A percentile compares a stretch with the other conserved stretches of the same genome.
phyloP scores from a whole-genome alignment of 164 flowering plant genomes.

The Piper betle region DNA sequence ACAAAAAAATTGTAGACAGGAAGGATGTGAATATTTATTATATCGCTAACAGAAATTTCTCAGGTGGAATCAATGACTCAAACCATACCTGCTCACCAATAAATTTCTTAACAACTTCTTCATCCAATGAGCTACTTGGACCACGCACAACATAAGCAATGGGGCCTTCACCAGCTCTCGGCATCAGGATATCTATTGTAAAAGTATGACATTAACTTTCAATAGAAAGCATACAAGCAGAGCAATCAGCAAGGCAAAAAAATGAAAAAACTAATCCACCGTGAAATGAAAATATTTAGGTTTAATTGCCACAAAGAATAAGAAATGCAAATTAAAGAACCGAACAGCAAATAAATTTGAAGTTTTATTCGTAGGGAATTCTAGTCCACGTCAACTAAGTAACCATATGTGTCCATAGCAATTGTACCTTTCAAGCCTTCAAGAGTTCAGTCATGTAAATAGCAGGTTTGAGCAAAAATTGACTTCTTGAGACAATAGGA shows the following conservation, averaged over 20 bases:
- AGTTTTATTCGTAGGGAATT: too few species aligned
- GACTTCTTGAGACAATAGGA: too few species aligned
- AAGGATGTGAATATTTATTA: too few species aligned
- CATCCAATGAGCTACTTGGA: constrained; percentile 49
- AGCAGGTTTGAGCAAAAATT: not conserved
- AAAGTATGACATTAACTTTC: not conserved
- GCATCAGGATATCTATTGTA: constrained; percentile 64
- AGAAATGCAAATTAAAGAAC: too few species aligned
- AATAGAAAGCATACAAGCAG: not conserved
- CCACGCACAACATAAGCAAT: constrained; percentile 64
- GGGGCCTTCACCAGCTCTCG: constrained; percentile 87
- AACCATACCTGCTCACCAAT: constrained; percentile 60
- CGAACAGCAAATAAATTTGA: too few species aligned
- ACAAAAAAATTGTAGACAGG: too few species aligned
- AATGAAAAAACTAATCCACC: not conserved
- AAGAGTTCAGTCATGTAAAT: not conserved
- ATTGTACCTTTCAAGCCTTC: too few species aligned
- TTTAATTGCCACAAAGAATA: too few species aligned
- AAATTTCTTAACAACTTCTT: constrained; percentile 51
- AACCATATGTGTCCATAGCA: not conserved
- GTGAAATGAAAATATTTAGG: too few species aligned
- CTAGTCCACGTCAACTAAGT: too few species aligned
- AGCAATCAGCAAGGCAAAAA: not conserved
- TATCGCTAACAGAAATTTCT: not conserved
- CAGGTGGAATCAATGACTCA: not conserved